Conservation (phyloP, 805 yeast genomes). For the Metschnikowia cerradonensis region DNA sequence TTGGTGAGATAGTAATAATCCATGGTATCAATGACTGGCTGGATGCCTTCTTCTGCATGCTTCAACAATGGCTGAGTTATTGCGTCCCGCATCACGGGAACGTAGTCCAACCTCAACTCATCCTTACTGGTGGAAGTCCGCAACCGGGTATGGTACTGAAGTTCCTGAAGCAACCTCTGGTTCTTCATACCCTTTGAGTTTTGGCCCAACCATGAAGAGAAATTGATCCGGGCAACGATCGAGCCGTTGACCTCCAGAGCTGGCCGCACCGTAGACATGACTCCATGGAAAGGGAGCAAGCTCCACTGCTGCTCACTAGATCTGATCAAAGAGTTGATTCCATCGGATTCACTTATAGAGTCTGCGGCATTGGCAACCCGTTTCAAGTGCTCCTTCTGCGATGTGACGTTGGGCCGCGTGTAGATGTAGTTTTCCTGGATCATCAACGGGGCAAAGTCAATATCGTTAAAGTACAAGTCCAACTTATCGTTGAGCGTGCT, state of each 20-base stretch:
- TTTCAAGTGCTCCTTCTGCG: slow-evolving; percentile 52
- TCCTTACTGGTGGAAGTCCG: slow-evolving; percentile 70
- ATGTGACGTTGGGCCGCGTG: slow-evolving; percentile 52
- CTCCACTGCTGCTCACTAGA: slow-evolving; percentile 94
- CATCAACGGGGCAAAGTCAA: slow-evolving; percentile 93
- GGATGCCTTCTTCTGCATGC: slow-evolving; percentile 60
- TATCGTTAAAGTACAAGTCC: slow-evolving; percentile 88
- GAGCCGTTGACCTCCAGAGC: slow-evolving; percentile 71
- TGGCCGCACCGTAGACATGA: slow-evolving; percentile 81
- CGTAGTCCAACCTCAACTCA: slow-evolving; percentile 72
- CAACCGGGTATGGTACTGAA: slow-evolving; percentile 83
- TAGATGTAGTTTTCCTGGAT: slow-evolving; percentile 86
- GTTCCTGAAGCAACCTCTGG: slow-evolving; percentile 73
- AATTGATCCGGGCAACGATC: slow-evolving; percentile 64
- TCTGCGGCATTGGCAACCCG: slow-evolving; percentile 78
- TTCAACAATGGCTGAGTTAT: slow-evolving; percentile 56
- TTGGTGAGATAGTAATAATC: slow-evolving; percentile 82
- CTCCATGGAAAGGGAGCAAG: slow-evolving; percentile 84
- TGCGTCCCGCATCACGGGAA: slow-evolving; percentile 58
- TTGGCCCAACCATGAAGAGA: slow-evolving; percentile 86
- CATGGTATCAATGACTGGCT: slow-evolving; percentile 62
- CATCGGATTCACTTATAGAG: slow-evolving; percentile 78
- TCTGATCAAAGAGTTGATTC: slow-evolving; percentile 76
- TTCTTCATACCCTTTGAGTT: slow-evolving; percentile 80
- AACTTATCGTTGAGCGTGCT: slow-evolving; percentile 74